Conservation (phyloP, 495 filamentous ascomycete species). For the Neurospora sp. region DNA sequence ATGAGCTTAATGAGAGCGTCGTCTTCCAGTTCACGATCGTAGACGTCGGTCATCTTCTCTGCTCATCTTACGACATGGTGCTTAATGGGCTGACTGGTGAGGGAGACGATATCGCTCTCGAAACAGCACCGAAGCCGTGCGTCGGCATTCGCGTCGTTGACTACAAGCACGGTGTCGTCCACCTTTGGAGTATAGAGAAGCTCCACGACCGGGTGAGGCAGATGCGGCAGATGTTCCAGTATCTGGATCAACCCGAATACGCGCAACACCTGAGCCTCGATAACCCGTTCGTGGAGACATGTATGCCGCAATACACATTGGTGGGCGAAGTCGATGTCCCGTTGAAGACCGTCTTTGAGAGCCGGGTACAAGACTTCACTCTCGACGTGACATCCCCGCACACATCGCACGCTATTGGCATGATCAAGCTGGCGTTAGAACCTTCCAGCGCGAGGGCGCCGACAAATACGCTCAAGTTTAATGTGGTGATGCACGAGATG, state of each 20-base stretch:
- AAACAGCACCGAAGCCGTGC: constrained; percentile 78
- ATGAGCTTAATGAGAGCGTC: constrained; percentile 86
- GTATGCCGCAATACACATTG: constrained; percentile 83
- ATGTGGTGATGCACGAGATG: constrained; percentile 97
- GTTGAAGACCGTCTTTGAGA: constrained; percentile 87
- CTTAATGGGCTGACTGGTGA: constrained; percentile 81
- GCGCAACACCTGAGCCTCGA: constrained; percentile 69
- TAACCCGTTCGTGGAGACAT: constrained; percentile 81
- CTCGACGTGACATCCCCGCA: constrained; percentile 89
- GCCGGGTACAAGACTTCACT: constrained; percentile 86
- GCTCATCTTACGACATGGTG: constrained; percentile 92
- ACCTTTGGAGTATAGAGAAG: constrained; percentile 92
- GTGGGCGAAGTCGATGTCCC: constrained; percentile 93
- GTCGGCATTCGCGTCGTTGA: constrained; percentile 87
- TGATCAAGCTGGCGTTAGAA: constrained; percentile 82
- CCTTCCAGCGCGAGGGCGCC: constrained; percentile 91
- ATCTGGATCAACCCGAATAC: constrained; percentile 89
- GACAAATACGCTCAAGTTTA: constrained; percentile 90
- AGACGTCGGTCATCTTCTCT: constrained; percentile 76
- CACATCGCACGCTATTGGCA: constrained; percentile 77
- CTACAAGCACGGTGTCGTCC: constrained; percentile 76
- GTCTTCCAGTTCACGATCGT: constrained; percentile 94
- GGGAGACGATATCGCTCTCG: constrained; percentile 76
- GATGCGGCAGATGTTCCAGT: constrained; percentile 96
- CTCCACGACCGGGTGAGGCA: constrained; percentile 73